phyloP scores from a whole-genome alignment of 1,284 basidiomycete genomes.

The Agroathelia rolfsii region DNA sequence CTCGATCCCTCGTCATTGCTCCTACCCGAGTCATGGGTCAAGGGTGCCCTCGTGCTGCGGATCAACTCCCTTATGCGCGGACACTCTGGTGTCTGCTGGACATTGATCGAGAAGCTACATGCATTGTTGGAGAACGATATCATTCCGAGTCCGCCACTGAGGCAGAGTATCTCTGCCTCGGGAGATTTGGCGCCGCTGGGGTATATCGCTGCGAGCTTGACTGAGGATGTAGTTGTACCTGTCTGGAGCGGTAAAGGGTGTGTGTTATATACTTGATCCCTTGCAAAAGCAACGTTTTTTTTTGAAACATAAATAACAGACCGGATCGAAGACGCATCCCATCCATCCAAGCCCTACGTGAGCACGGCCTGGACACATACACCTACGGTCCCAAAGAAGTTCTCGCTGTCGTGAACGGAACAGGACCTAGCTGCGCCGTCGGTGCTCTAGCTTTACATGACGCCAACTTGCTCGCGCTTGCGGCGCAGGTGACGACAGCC shows the following conservation, averaged over 20 bases:
- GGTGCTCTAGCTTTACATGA: constrained; percentile 37
- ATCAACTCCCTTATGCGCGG: constrained; percentile 51
- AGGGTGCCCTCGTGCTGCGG: constrained; percentile 49
- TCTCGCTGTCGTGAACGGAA: constrained; percentile 48
- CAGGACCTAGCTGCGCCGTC: constrained; percentile 32
- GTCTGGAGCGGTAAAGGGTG: too few species aligned
- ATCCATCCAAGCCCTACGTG: too few species aligned
- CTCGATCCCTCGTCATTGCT: too few species aligned
- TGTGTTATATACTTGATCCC: too few species aligned
- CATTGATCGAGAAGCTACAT: constrained; percentile 41
- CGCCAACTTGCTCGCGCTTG: constrained; percentile 37
- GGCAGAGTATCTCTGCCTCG: constrained; percentile 45
- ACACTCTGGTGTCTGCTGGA: constrained; percentile 50
- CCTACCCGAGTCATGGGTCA: constrained; percentile 51
- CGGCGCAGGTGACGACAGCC: constrained; percentile 47
- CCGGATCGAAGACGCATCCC: too few species aligned
- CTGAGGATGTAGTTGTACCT: too few species aligned
- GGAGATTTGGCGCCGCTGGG: constrained; percentile 26
- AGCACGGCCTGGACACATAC: too few species aligned
- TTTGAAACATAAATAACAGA: too few species aligned
- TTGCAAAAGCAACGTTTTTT: too few species aligned
- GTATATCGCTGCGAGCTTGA: too few species aligned
- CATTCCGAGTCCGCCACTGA: constrained; percentile 44
- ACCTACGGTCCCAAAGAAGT: too few species aligned
- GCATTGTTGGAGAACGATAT: constrained; percentile 40